phyloP scores from a whole-genome alignment of 2,329 filamentous ascomycete genomes.

The Colletotrichum kahawae region DNA sequence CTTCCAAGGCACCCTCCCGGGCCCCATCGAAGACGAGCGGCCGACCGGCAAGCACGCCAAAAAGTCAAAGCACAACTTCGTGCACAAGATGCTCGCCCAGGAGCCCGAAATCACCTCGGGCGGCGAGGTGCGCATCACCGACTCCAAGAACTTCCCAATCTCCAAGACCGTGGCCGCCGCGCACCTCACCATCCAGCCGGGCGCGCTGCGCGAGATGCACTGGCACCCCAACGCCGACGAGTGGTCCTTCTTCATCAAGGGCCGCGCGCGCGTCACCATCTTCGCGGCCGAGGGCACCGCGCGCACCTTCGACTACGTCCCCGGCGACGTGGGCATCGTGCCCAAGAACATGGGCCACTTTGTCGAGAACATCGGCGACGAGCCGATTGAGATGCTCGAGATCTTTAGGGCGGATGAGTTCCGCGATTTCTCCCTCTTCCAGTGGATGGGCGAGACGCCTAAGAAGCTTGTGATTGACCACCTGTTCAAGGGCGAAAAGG shows the following conservation, averaged over 20 bases:
- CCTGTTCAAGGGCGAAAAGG: constrained; percentile 65
- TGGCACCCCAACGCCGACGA: constrained; percentile 83
- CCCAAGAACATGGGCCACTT: constrained; percentile 81
- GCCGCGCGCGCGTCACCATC: constrained; percentile 75
- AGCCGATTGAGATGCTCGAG: constrained; percentile 77
- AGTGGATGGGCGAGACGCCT: constrained; percentile 78
- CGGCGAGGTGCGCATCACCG: constrained; percentile 75
- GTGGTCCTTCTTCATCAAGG: constrained; percentile 80
- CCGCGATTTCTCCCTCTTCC: constrained; percentile 74
- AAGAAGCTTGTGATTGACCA: constrained; percentile 70
- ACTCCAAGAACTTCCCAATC: constrained; percentile 77
- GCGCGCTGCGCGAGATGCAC: constrained; percentile 79
- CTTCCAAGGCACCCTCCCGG: constrained; percentile 72
- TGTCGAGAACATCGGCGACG: constrained; percentile 81
- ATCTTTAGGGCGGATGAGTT: constrained; percentile 76
- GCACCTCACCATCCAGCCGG: constrained; percentile 72
- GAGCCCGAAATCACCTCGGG: constrained; percentile 69
- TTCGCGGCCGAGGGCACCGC: constrained; percentile 73
- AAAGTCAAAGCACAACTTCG: constrained; percentile 71
- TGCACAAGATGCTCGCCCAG: constrained; percentile 74
- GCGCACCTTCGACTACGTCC: constrained; percentile 76
- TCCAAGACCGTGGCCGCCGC: constrained; percentile 77
- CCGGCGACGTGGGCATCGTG: constrained; percentile 79
- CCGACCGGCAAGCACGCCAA: constrained; percentile 67
- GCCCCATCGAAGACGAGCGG: constrained; percentile 68